Evolutionary conservation across 225 moss, liverwort and hornwort genomes (phyloP).

Genomic region (Pseudisothecium myosuroides): DNA sequence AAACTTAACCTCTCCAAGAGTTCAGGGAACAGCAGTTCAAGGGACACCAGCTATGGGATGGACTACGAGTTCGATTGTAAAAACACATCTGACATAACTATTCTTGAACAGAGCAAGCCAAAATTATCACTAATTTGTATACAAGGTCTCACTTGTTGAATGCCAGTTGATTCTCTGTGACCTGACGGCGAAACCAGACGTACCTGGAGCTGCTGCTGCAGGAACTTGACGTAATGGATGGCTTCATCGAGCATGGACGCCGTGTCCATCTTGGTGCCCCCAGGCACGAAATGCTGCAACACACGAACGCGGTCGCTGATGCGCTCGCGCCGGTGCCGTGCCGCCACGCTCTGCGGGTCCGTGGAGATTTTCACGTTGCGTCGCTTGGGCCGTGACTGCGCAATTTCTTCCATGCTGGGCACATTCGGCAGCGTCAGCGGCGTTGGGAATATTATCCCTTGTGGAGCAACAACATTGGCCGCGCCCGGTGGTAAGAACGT

Average conservation of each 20-base stretch:
- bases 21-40: neutral
- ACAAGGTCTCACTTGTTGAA: neutral
- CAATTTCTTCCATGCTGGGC: conserved; percentile 42
- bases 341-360: conserved; percentile 86
- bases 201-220: conserved; percentile 61
- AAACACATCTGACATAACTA: neutral
- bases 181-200: neutral
- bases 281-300: conserved; percentile 72
- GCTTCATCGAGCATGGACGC: conserved; percentile 92
- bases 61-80: neutral
- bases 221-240: conserved; percentile 66
- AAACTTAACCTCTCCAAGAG: neutral
- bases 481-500: neutral
- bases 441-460: conserved; percentile 12
- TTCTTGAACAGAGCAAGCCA: neutral
- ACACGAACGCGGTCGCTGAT: conserved; percentile 79
- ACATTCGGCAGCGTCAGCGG: conserved; percentile 13
- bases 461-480: neutral
- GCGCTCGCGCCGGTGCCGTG: conserved; percentile 59
- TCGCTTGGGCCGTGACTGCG: conserved; percentile 62
- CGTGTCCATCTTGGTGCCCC: conserved; percentile 84
- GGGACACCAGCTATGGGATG: neutral
- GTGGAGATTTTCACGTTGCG: conserved; percentile 82
- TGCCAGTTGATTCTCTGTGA: neutral
- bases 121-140: neutral